These are phyloP conservation scores for Cutaneotrichosporon mucoides DNA, from an alignment of 1,284 basidiomycete species.

Conservation along the genomic window DNA sequence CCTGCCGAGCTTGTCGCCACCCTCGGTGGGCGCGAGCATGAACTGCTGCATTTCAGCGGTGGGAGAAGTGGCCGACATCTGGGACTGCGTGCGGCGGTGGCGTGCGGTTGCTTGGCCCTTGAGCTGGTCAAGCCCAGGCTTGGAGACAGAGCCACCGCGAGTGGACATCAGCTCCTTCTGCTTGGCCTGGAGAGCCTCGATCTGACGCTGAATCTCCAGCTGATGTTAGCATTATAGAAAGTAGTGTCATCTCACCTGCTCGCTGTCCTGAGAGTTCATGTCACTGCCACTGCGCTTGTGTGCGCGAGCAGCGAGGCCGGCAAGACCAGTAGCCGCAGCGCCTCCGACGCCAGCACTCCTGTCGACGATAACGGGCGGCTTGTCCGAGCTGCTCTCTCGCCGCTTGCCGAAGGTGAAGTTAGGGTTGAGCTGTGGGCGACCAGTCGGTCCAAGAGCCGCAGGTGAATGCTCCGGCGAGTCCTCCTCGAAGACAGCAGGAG, in stretches of 20 bases:
- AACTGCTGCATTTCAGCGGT: conserved; percentile 3
- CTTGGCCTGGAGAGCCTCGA: conserved; percentile 83
- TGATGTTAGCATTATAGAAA: conserved; percentile 38
- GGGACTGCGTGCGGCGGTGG: conserved; percentile 86
- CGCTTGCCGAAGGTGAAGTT: conserved; percentile 77
- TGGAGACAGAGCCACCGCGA: conserved; percentile 64
- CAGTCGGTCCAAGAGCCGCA: conserved; percentile 61
- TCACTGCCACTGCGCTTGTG: conserved; percentile 60
- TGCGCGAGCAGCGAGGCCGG: conserved; percentile 48
- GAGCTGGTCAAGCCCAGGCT: conserved; percentile 56
- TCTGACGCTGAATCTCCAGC: conserved; percentile 85
- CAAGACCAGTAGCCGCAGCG: conserved; percentile 41
- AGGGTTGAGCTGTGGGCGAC: conserved; percentile 82
- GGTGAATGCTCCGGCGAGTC: conserved; percentile 37
- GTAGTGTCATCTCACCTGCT: conserved; percentile 60
- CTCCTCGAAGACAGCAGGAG: conserved; percentile 42
- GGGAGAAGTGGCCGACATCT: conserved; percentile 46
- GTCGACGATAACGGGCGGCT: conserved; percentile 24
- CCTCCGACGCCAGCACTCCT: conserved; percentile 40
- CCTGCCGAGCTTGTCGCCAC: conserved; percentile 14
- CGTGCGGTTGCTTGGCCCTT: conserved; percentile 43
- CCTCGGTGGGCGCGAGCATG: conserved; percentile 7
- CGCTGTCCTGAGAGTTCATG: conserved; percentile 66
- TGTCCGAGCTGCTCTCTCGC: conserved; percentile 13
- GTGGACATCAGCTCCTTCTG: conserved; percentile 75